Base-by-base conservation (phyloP, 2,329 filamentous ascomycete species). In the Trichophyton simii region DNA sequence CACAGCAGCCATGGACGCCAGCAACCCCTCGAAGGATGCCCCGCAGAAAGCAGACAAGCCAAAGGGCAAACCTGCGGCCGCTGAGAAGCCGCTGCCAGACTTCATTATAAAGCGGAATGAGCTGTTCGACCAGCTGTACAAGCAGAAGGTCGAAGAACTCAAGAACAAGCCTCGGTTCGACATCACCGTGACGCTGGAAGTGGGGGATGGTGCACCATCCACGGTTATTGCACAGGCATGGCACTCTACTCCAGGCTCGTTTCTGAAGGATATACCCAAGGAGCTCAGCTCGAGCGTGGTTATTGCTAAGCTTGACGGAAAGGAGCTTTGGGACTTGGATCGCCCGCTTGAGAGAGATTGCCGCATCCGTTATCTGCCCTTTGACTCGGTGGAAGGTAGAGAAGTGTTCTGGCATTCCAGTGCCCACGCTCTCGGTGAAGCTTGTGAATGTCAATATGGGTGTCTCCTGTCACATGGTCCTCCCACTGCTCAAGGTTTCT, bases 331-430 rank as follows among this genome's bases (percentile, higher is more conserved):
- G 94, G 94, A 99, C 77, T 78, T 99, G 66, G 89, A 92, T 70
- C 82, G 94, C 60, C 92, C 92, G 3, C 78, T 99, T 41, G 94
- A 97, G 80, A 85, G 84, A 76, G 89, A 86, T 78, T 94, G 89
- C 78, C 87, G 84, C 68, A 82, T 99, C 31, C 87, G 91, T 70
- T 81, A 96, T 60, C 81, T 97, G 65, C 86, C 88, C 66, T 99
- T 97, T 68, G 86, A 90, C 58, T 78, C 87, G 73, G 70, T 73
- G 1, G 76, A 88, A 76, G 92, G 90, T 69, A 91, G 94, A 78
- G 89, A 89, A 73, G 92, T 97, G 61, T 99, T 96, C 78, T 99
- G 92, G 92, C 94, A 97, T 76, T 95, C 90, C 20, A 92, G 87
- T 69, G 94, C 94, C 52, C 94, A 99, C 74, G 87, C 95, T 66